phyloP scores from a whole-genome alignment of 2,329 filamentous ascomycete genomes.

The Myotisia sp. region DNA sequence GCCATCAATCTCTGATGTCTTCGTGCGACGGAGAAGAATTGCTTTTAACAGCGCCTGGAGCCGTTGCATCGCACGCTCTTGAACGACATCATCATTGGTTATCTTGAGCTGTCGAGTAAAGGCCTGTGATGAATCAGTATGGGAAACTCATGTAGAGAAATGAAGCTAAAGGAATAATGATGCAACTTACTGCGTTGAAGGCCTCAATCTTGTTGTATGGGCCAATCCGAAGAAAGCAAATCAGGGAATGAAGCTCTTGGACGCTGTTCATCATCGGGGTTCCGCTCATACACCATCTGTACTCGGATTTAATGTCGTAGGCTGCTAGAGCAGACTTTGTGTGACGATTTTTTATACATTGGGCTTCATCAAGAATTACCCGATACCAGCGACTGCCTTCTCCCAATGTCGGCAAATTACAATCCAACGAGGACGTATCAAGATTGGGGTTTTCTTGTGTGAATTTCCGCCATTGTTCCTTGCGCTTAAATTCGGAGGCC shows the following conservation, averaged over 20 bases:
- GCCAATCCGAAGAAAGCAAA: conserved; percentile 61
- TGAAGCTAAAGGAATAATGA: background rate
- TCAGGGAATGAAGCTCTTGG: conserved; percentile 60
- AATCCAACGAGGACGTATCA: too few species aligned
- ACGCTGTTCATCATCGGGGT: conserved; percentile 84
- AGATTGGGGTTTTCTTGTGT: conserved; percentile 32
- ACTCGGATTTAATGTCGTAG: conserved; percentile 42
- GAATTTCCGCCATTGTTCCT: conserved; percentile 38
- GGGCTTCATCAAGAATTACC: conserved; percentile 64
- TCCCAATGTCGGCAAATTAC: conserved; percentile 45
- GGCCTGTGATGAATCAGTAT: conserved; percentile 22
- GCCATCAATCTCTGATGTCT: conserved; percentile 64
- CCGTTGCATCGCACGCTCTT: conserved; percentile 47
- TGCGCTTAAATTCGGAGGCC: conserved; percentile 50
- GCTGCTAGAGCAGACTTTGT: conserved; percentile 50
- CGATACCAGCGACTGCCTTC: conserved; percentile 48
- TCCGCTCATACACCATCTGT: conserved; percentile 63
- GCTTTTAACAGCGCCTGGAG: conserved; percentile 65
- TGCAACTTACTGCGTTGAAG: conserved; percentile 42
- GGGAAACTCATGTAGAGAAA: too few species aligned
- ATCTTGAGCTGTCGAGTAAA: conserved; percentile 41
- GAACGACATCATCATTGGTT: conserved; percentile 16
- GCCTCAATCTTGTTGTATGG: conserved; percentile 53
- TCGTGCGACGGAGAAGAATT: conserved; percentile 69
- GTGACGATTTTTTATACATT: conserved; percentile 62